These are phyloP conservation scores for Lophium mytilinum DNA, from an alignment of 495 filamentous ascomycete genomes.

Conservation along the genomic window DNA sequence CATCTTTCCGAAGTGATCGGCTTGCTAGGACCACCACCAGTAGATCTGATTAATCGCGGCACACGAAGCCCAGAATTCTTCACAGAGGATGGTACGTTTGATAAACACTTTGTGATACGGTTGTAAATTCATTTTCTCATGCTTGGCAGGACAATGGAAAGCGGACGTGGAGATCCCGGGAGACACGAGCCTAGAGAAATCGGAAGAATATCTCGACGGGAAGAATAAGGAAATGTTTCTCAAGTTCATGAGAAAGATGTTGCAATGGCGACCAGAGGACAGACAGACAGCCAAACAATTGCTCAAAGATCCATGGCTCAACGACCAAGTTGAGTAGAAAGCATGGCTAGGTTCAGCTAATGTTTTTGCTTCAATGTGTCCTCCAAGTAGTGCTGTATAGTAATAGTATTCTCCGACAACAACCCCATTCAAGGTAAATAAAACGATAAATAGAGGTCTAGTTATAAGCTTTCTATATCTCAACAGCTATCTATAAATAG, in stretches of 20 bases:
- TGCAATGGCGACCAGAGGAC: constrained; percentile 23
- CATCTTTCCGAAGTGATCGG: constrained; percentile 43
- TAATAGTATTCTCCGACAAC: too few relatives aligned
- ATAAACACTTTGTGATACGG: neutral
- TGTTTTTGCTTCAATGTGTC: too few relatives aligned
- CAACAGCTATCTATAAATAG: constrained; percentile 8
- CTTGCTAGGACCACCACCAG: constrained; percentile 40
- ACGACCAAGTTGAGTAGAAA: neutral
- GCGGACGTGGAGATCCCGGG: constrained; percentile 4
- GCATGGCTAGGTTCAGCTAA: neutral
- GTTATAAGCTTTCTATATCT: too few relatives aligned
- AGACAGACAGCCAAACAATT: constrained; percentile 7
- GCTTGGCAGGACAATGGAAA: constrained; percentile 3
- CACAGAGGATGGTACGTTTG: constrained; percentile 32
- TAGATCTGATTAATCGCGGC: constrained; percentile 36
- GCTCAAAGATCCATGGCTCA: neutral
- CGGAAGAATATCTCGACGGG: neutral
- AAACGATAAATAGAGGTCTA: too few relatives aligned
- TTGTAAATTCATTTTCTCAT: neutral
- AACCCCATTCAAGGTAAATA: too few relatives aligned
- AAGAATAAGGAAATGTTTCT: constrained; percentile 23
- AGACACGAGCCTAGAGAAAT: constrained; percentile 1
- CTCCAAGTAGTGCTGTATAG: too few relatives aligned
- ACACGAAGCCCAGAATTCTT: constrained; percentile 34
- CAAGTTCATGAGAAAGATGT: constrained; percentile 23